Percentiles rank a stretch among this genome's conserved stretches.
Evolutionary conservation across 192 early-diverging fungal genomes (phyloP).

Genomic region (Umbelopsis vinacea): DNA sequence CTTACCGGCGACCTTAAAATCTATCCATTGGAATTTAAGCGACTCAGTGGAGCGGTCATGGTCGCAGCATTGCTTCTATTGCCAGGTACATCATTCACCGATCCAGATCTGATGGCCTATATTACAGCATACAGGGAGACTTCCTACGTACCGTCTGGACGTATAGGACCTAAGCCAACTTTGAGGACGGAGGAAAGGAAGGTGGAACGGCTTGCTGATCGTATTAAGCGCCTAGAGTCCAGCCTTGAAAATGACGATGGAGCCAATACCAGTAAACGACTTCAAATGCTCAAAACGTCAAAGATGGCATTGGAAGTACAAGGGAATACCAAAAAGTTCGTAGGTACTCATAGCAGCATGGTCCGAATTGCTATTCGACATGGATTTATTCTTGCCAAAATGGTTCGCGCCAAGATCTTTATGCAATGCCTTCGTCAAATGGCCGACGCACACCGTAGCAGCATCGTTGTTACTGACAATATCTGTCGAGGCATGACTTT

Average conservation of each 20-base stretch:
- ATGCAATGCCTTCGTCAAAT: constrained; percentile 6
- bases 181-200: not conserved
- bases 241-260: not conserved
- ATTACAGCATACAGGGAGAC: not conserved
- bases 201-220: not conserved
- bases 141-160: not conserved
- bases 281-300: not conserved
- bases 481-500: not conserved
- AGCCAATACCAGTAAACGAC: not conserved
- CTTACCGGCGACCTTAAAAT: not conserved
- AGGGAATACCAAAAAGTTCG: not conserved
- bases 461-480: not conserved
- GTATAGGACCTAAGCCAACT: not conserved
- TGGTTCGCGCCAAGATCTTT: constrained; percentile 13
- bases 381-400: constrained; percentile 11
- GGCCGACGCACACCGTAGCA: not conserved
- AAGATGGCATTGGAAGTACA: not conserved
- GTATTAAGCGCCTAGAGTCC: not conserved
- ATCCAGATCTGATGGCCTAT: not conserved
- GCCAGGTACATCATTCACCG: not conserved
- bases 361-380: not conserved
- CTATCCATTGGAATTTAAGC: constrained; percentile 9
- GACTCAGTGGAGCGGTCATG: not conserved
- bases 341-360: not conserved
- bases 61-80: not conserved